Conservation (phyloP, 1,284 basidiomycete species). For the Apiotrichum sp. region DNA sequence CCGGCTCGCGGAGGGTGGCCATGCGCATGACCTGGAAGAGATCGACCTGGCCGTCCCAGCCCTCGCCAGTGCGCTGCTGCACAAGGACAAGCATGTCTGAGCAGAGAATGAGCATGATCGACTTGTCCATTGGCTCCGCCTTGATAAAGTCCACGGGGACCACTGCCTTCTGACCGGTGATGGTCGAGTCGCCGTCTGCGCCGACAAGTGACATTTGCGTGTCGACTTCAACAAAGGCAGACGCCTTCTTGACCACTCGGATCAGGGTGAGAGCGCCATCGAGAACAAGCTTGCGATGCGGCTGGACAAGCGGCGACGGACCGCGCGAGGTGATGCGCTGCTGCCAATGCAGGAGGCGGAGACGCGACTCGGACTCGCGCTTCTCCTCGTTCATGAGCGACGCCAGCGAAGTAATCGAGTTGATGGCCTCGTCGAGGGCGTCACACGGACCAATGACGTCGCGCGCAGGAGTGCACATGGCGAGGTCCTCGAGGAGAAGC, state of each 20-base stretch:
- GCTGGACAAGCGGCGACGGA: conserved; percentile 92
- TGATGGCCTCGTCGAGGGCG: conserved; percentile 74
- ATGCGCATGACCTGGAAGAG: conserved; percentile 88
- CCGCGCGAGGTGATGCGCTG: conserved; percentile 81
- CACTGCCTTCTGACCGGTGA: conserved; percentile 52
- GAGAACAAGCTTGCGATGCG: conserved; percentile 87
- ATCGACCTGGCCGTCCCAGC: conserved; percentile 67
- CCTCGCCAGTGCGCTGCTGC: conserved; percentile 66
- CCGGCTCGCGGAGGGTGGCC: conserved; percentile 80
- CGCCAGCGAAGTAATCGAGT: conserved; percentile 77
- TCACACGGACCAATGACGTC: conserved; percentile 60
- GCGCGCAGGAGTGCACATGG: conserved; percentile 72
- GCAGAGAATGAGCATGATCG: conserved; percentile 45
- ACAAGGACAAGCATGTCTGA: conserved; percentile 85
- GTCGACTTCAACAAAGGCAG: conserved; percentile 69
- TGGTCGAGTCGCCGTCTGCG: conserved; percentile 36
- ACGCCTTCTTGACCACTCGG: conserved; percentile 80
- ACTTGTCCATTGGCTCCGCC: conserved; percentile 39
- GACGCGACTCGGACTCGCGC: conserved; percentile 81
- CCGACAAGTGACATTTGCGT: conserved; percentile 22
- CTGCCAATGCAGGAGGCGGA: conserved; percentile 85
- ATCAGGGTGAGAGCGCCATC: conserved; percentile 76
- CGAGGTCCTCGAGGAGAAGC: conserved; percentile 79
- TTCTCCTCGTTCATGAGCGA: conserved; percentile 96
- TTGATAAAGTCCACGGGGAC: conserved; percentile 84